Base-by-base conservation (phyloP, 208 protist species). In the Eutreptiella sp. region DNA sequence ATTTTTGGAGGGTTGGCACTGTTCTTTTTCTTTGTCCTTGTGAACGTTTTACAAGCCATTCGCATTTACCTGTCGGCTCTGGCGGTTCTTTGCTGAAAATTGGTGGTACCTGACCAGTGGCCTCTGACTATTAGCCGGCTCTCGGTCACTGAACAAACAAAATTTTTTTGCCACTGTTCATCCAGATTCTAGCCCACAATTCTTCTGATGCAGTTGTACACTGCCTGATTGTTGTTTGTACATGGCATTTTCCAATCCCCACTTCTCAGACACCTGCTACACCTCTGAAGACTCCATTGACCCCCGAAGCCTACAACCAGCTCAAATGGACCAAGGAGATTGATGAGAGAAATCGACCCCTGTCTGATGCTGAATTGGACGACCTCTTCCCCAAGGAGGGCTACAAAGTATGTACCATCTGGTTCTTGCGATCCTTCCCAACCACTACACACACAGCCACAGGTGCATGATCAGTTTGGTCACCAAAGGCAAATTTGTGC, bases 321-420 rank as follows among this genome's bases (percentile, higher is more conserved):
- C 28, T 60, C 14, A 65, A 71, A 5, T 73, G 53, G 46, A 69
- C 81, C 38, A 48, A 47, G 38, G 89, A 94, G 2, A 63, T 94
- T 16, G 83, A 90, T 21, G 79, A 83, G 35, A 47, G 89, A 28
- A 94, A 94, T 59, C 70, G 65, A 38, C 73, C 76, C 3, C 53
- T 93, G 19, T 82, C 67, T n/a, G 89, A 94, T 41, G 87, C 85
- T 34, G 89, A 94, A 26, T 53, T 94, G 0, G 82, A 94, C 55
- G 34, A 38, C 9, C 64, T 93, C 42, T 63, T 94, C n/a, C 87
- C 87, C 2, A 39, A 28, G 4, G 76, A 85, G 14, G 86, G 87
- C 4, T 85, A 85, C 60, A 53, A 80, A 46, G 34, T 76, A 24
- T 64, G 41, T 5, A 55, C 19, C n/a, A 3, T 11, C 29, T 4